These are phyloP conservation scores for Termitomyces sp. DNA, from an alignment of 768 basidiomycete genomes.

Conservation along the genomic window DNA sequence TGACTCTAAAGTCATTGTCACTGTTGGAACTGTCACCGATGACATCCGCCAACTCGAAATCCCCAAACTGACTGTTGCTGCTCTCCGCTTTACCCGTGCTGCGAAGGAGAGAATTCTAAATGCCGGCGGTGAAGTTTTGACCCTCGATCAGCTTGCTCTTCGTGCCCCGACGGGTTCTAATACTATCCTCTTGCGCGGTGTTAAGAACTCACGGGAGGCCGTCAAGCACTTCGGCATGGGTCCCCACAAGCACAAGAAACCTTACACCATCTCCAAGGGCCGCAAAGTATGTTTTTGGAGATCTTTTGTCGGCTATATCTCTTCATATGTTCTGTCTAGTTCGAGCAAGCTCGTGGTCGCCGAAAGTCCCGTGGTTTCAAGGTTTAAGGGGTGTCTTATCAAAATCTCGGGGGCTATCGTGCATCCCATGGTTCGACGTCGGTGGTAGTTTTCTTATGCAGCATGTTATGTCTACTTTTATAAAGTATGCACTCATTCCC, in stretches of 20 bases:
- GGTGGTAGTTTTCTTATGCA: slow-evolving; percentile 27
- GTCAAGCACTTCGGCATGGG: slow-evolving; percentile 99
- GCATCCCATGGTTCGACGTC: slow-evolving; percentile 17
- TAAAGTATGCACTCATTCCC: slow-evolving; percentile 22
- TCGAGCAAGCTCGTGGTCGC: slow-evolving; percentile 98
- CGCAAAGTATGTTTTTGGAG: slow-evolving; percentile 59
- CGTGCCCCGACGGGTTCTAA: slow-evolving; percentile 93
- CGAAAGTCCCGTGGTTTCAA: slow-evolving; percentile 98
- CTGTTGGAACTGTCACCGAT: slow-evolving; percentile 91
- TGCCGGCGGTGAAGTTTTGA: slow-evolving; percentile 91
- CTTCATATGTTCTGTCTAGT: slow-evolving; percentile 33
- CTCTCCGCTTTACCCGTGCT: slow-evolving; percentile 88
- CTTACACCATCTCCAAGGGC: slow-evolving; percentile 91
- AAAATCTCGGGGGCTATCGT: slow-evolving; percentile 17
- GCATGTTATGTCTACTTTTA: slow-evolving; percentile 23
- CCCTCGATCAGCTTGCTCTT: slow-evolving; percentile 94
- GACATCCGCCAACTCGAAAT: slow-evolving; percentile 82
- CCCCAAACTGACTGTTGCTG: slow-evolving; percentile 90
- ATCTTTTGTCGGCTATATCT: background rate
- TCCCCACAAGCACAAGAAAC: slow-evolving; percentile 98
- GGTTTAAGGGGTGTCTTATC: slow-evolving; percentile 50
- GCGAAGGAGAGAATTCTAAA: slow-evolving; percentile 94
- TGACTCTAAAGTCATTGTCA: slow-evolving; percentile 79
- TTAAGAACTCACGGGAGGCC: slow-evolving; percentile 90
- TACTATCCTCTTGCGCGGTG: slow-evolving; percentile 90